Evolutionary conservation across 2,329 filamentous ascomycete species (phyloP), one percentile per base, ranked within the genome.

Genomic region (Aspergillus niger): DNA sequence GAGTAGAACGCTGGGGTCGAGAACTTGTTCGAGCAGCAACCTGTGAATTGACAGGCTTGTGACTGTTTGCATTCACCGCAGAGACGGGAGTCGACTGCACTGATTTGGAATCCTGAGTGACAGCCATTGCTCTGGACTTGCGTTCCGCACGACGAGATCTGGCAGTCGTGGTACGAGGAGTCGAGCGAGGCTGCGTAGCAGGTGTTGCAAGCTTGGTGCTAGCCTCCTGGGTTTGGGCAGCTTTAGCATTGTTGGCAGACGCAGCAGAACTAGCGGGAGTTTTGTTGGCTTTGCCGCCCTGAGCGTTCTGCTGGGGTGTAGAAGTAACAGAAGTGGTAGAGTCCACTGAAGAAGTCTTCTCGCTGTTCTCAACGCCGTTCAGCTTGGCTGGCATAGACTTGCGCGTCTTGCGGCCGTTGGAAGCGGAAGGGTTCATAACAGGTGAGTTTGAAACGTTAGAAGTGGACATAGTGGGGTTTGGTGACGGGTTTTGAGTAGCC

Each of bases 301-400:
- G 63, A 2, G 65, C 30, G 17, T 60, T 64, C 11, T 60, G 43
- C 26, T 53, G 44, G 2, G 63, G 61, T 8, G 64, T 67, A 2
- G 64, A 60, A 8, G 51, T 39, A 15, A 54, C 41, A 30, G 47
- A 63, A 53, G 63, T 44, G 7, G 59, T 57, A 7, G 61, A 55
- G 3, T 53, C 10, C 30, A 56, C 55, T 15, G 59, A 43, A n/a
- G 36, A 49, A 8, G 17, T 36, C 8, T 52, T 62, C 26, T 64
- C 51, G 26, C 49, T 38, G 10, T 36, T 38, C n/a, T n/a, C 59
- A 17, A 55, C n/a, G 22, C 52, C 57, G 41, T 67, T 63, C 26
- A 60, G 38, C 8, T 62, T 63, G 7, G 60, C 61, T 36, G 66
- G 55, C 57, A 66, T 60, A 8, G 67, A 68, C 57, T 63, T 64